Evolutionary conservation across 331 rosid genomes (phyloP), one percentile per base, ranked within the genome.

Genomic region (Malus hybrid): DNA sequence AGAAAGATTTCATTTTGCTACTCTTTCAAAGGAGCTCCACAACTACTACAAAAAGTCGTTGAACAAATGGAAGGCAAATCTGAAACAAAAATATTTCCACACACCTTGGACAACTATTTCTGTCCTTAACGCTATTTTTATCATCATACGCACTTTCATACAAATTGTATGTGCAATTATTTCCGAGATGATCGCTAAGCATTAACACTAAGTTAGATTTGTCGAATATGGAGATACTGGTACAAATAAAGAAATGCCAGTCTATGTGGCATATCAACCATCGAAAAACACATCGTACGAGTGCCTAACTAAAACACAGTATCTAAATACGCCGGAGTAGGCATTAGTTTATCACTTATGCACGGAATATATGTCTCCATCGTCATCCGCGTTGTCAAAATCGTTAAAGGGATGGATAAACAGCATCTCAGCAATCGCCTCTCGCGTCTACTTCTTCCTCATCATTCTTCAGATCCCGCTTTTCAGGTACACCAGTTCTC

Each of bases 401-500:
- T 62, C 89, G 52, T 72, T 89, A 1, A 92, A 73, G 68, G 29
- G 84, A 73, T 89, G 95, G 97, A 50, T 86, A 50, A 83, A 83
- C 67, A 88, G 80, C 14, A 13, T 92, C 20, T 87, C 93, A 0
- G 62, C 88, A 5, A 66, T 79, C 1, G 89, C 97, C 13, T 75
- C 97, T 57, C 86, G 86, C 77, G 64, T 90, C 89, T 90, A 73
- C 83, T 89, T 94, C 80, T 26, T 92, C 78, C 85, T 94, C 30
- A 90, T 92, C 88, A 60, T 92, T 60, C 87, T 94, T 26, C 97
- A 94, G 89, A 83, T 94, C 88, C 97, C 99, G 73, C 97, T 94
- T 66, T 94, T 92, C 92, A 87, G 99, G 99, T 90, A 69, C 46
- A 42, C 29, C 28, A 42, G 44, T 72, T 57, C 68, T 70, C 63